Evolutionary conservation across 257 asterid species (phyloP).

Genomic region (Solanum piurae): DNA sequence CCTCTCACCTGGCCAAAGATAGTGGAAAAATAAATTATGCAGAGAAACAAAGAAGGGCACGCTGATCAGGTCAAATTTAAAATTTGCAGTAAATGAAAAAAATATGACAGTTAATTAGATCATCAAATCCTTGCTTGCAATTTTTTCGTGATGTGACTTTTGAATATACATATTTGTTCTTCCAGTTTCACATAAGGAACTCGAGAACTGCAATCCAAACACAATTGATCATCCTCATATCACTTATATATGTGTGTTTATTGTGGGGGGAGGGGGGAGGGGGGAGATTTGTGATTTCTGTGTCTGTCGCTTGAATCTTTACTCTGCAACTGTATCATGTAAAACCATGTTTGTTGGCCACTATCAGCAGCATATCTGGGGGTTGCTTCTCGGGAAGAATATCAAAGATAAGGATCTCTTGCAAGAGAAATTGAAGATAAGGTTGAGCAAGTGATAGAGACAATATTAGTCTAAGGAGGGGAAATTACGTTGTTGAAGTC

Average conservation of each 20-base stretch:
- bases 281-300: too few species aligned
- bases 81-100: neutral
- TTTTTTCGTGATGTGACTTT: neutral
- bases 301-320: neutral
- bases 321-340: neutral
- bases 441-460: neutral
- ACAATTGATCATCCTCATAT: neutral
- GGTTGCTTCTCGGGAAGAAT: neutral
- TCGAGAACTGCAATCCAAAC: neutral
- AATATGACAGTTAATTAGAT: neutral
- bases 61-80: neutral
- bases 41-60: neutral
- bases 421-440: neutral
- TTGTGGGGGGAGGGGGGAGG: too few species aligned
- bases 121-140: neutral
- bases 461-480: neutral
- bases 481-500: neutral
- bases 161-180: neutral
- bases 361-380: neutral
- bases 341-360: neutral
- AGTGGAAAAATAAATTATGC: neutral
- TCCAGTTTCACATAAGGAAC: neutral
- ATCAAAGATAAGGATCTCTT: neutral
- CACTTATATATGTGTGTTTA: neutral
- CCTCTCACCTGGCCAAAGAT: slow-evolving; percentile 67